Percentiles rank a stretch among this genome's conserved stretches.
phyloP scores from a whole-genome alignment of 345 rosid genomes.

The Erucastrum elatum region DNA sequence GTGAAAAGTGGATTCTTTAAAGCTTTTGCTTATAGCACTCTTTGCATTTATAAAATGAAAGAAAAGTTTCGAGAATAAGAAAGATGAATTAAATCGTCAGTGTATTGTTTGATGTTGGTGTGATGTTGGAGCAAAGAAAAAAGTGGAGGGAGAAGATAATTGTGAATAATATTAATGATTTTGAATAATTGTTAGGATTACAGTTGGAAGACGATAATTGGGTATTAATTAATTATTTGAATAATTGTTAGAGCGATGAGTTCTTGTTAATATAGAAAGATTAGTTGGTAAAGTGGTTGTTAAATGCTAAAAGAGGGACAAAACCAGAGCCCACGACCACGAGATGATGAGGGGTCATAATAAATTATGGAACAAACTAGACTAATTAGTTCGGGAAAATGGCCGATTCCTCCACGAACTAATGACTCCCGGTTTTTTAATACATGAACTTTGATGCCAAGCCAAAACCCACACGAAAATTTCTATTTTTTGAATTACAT shows the following conservation, averaged over 20 bases:
- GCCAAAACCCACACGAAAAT: too few species aligned
- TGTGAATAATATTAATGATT: constrained; percentile 25
- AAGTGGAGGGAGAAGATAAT: neutral
- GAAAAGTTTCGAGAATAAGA: neutral
- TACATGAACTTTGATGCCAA: too few species aligned
- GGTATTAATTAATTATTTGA: constrained; percentile 23
- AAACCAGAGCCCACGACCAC: constrained; percentile 23
- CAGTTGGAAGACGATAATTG: constrained; percentile 28
- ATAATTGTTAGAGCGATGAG: constrained; percentile 22
- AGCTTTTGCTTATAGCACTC: constrained; percentile 1
- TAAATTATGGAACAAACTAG: neutral
- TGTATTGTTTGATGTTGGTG: constrained; percentile 34
- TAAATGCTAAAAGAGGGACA: constrained; percentile 22
- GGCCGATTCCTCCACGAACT: too few species aligned
- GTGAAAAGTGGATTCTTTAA: neutral
- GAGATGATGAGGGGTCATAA: neutral
- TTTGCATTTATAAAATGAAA: neutral
- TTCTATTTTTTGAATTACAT: too few species aligned
- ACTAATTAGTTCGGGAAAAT: neutral
- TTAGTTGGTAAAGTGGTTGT: constrained; percentile 30
- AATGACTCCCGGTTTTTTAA: too few species aligned
- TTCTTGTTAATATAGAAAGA: constrained; percentile 7
- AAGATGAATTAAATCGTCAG: constrained; percentile 3
- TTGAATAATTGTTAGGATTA: constrained; percentile 31
- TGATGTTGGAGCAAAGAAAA: constrained; percentile 34